Conservation (phyloP, 1,284 basidiomycete species). For the Kalmanozyma brasiliensis region DNA sequence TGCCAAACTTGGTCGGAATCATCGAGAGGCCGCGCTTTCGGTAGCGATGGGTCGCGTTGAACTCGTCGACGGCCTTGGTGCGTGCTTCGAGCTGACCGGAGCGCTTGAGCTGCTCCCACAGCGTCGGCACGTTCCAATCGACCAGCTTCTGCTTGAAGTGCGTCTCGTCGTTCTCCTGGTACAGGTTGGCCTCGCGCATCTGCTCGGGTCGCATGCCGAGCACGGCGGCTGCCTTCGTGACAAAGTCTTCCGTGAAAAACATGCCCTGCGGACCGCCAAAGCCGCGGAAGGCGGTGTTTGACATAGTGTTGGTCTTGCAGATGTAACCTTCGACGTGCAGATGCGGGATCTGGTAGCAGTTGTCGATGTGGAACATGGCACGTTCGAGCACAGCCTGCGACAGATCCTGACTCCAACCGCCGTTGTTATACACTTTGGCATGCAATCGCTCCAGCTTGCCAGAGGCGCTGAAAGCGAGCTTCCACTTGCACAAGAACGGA, state of each 20-base stretch:
- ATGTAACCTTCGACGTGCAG: slow-evolving; percentile 64
- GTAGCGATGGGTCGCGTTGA: slow-evolving; percentile 66
- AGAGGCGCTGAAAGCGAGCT: slow-evolving; percentile 63
- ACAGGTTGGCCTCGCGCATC: slow-evolving; percentile 66
- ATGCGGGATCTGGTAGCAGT: slow-evolving; percentile 63
- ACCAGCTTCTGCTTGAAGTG: slow-evolving; percentile 67
- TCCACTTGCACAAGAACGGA: slow-evolving; percentile 67
- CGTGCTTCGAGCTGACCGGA: slow-evolving; percentile 60
- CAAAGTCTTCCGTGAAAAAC: slow-evolving; percentile 65
- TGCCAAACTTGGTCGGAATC: slow-evolving; percentile 68
- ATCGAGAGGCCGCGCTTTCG: slow-evolving; percentile 67
- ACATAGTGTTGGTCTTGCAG: slow-evolving; percentile 68
- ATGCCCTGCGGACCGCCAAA: slow-evolving; percentile 69
- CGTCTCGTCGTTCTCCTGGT: slow-evolving; percentile 66
- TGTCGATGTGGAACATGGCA: slow-evolving; percentile 67
- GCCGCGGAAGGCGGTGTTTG: slow-evolving; percentile 68
- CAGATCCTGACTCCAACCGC: slow-evolving; percentile 67
- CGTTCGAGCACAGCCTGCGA: slow-evolving; percentile 68
- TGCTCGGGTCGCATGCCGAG: slow-evolving; percentile 65
- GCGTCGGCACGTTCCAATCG: slow-evolving; percentile 68
- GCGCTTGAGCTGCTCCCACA: slow-evolving; percentile 59
- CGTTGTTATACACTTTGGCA: slow-evolving; percentile 67
- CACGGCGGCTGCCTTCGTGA: slow-evolving; percentile 64
- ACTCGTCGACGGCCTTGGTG: slow-evolving; percentile 59
- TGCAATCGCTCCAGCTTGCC: slow-evolving; percentile 66